phyloP scores from a whole-genome alignment of 2,329 filamentous ascomycete genomes.

The Drechslerella stenobrocha region DNA sequence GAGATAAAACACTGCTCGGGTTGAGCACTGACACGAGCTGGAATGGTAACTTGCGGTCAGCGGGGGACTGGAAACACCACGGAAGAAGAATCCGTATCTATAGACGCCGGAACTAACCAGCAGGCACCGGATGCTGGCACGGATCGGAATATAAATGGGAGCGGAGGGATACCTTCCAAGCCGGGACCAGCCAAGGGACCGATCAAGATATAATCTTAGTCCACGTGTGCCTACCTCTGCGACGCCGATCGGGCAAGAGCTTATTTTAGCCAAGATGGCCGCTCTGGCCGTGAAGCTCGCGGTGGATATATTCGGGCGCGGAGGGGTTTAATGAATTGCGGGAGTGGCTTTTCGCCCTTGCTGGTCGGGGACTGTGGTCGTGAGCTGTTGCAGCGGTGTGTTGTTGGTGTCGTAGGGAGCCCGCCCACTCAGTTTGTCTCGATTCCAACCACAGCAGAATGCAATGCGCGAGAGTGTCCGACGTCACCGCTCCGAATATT shows the following conservation, averaged over 20 bases:
- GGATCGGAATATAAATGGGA: constrained; percentile 13
- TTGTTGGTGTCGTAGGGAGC: background rate
- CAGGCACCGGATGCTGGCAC: background rate
- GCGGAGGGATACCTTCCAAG: constrained; percentile 6
- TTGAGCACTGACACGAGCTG: no score
- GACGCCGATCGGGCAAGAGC: constrained; percentile 17
- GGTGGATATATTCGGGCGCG: constrained; percentile 4
- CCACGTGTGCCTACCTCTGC: constrained; percentile 30
- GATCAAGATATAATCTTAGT: constrained; percentile 6
- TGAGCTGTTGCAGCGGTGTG: background rate
- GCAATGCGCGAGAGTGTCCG: no score
- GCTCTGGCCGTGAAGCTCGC: constrained; percentile 6
- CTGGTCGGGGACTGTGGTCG: constrained; percentile 31
- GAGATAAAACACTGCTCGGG: constrained; percentile 13
- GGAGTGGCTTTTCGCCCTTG: constrained; percentile 40
- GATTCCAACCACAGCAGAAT: no score
- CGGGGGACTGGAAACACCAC: no score
- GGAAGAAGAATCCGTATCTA: no score
- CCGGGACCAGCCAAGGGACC: constrained; percentile 9
- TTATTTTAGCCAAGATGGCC: constrained; percentile 21
- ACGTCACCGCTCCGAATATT: background rate
- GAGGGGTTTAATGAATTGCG: constrained; percentile 17
- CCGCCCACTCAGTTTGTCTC: background rate
- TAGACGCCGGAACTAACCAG: no score
- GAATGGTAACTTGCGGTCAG: no score